These are phyloP conservation scores for Zopfochytrium polystomum DNA, from an alignment of 371 early-diverging fungal genomes.

Conservation along the genomic window DNA sequence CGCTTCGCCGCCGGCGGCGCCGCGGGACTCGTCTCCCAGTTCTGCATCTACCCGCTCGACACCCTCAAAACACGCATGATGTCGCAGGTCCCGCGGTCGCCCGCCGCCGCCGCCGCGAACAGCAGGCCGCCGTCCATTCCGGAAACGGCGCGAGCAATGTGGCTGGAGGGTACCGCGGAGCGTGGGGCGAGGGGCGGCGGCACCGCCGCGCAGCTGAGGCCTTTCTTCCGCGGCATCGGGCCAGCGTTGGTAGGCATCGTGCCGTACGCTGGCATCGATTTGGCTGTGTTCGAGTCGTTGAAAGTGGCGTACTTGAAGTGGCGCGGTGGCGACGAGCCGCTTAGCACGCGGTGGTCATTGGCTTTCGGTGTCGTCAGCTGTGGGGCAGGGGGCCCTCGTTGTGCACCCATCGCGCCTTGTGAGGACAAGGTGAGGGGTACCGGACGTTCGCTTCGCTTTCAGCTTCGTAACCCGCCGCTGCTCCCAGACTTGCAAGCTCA, in stretches of 20 bases:
- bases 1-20: slow-evolving; percentile 82
- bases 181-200: too few species aligned
- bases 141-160: too few species aligned
- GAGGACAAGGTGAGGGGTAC: slow-evolving; percentile 74
- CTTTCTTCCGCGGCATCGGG: slow-evolving; percentile 73
- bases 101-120: too few species aligned
- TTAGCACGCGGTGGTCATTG: slow-evolving; percentile 58
- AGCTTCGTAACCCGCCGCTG: too few species aligned
- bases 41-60: slow-evolving; percentile 89
- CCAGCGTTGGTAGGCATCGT: slow-evolving; percentile 71
- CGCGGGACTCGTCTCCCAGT: slow-evolving; percentile 87
- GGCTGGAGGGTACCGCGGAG: too few species aligned
- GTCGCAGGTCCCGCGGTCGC: slow-evolving; percentile 54
- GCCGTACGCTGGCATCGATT: slow-evolving; percentile 78
- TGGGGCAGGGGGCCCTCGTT: slow-evolving; percentile 64
- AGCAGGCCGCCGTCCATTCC: too few species aligned
- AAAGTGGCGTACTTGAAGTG: slow-evolving; percentile 65
- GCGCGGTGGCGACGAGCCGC: slow-evolving; percentile 24
- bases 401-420: slow-evolving; percentile 79
- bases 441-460: too few species aligned
- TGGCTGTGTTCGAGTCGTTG: slow-evolving; percentile 73
- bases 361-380: slow-evolving; percentile 73
- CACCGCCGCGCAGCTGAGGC: too few species aligned
- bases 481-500: slow-evolving; percentile 85
- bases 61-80: slow-evolving; percentile 75